These are phyloP conservation scores for Brettanomyces custersianus DNA, from an alignment of 805 yeast genomes.

Conservation along the genomic window DNA sequence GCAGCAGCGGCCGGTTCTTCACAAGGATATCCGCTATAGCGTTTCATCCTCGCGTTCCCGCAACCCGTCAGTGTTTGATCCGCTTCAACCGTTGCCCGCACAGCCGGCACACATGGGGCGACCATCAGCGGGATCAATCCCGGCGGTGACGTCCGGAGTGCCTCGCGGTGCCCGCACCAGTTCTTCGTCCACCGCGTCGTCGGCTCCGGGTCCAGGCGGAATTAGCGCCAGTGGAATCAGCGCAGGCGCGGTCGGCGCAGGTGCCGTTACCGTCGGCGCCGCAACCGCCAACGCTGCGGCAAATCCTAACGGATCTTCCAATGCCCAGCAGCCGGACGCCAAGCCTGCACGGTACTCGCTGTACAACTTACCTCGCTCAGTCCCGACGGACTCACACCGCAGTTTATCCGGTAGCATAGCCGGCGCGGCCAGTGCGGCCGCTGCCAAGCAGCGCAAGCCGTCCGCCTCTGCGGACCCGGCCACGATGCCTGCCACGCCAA, in stretches of 20 bases:
- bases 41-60: conserved; percentile 24
- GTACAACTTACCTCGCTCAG: not conserved
- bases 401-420: not conserved
- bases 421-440: too few relatives aligned
- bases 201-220: not conserved
- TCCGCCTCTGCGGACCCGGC: too few relatives aligned
- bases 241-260: too few relatives aligned
- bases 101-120: too few relatives aligned
- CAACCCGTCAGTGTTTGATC: conserved; percentile 32
- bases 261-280: conserved; percentile 5
- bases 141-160: too few relatives aligned
- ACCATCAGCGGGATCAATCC: not conserved
- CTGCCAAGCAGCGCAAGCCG: too few relatives aligned
- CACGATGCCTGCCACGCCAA: too few relatives aligned
- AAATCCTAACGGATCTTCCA: not conserved
- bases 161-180: too few relatives aligned
- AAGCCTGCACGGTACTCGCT: not conserved
- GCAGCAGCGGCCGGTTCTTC: conserved; percentile 16
- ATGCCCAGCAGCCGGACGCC: not conserved
- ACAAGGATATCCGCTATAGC: conserved; percentile 25
- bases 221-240: conserved; percentile 7
- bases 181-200: not conserved
- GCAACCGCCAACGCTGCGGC: conserved; percentile 4
- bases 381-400: not conserved
- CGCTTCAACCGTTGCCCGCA: conserved; percentile 19